Base-by-base conservation (phyloP, 257 asterid species). In the Solanum chiquidenum region DNA sequence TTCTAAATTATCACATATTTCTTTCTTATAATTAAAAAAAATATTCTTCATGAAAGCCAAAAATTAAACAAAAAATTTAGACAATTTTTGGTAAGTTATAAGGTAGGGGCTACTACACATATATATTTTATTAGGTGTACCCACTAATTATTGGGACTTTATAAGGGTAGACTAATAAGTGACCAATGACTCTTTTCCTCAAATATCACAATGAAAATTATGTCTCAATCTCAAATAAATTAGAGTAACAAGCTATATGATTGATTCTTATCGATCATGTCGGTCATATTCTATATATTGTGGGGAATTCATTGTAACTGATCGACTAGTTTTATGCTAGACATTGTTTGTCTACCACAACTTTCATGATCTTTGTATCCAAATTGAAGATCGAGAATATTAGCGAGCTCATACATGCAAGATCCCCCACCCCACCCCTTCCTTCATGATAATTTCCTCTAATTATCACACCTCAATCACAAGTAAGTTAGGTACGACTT, bases 141-240 rank as follows among this genome's bases (percentile, higher is more conserved):
- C 89, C 87, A 80, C 85, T 83, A 84, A 89, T 86, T 72, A 86
- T 87, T 73, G 83, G 25, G 27, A 87, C 23, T 86, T 86, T 66
- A 38, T 72, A 23, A 84, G 38, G 38, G 16, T 35, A 29, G n/a
- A 14, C 87, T 33, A 6, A 68, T 25, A 1, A 38, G 60, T 62
- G 37, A 58, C 1, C 18, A 6, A 18, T 62, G 20, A 14, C 7
- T 18, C 42, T 2, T 80, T 80, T 80, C 25, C 16, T 2, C 12
- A 1, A 4, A 44, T 27, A 79, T 9, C 37, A 40, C 23, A 12
- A 23, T 1, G n/a, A 7, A 55, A 23, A 23, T 4, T 76, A 4
- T 40, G 2, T n/a, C 20, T 18, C 16, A 4, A 64, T 12, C 31
- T 21, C 16, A 9, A 64, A 9, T 73, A 73, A 73, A 7, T 73